These are phyloP conservation scores for Scedosporium aurantiacum DNA, from an alignment of 2,329 filamentous ascomycete species.

Conservation along the genomic window DNA sequence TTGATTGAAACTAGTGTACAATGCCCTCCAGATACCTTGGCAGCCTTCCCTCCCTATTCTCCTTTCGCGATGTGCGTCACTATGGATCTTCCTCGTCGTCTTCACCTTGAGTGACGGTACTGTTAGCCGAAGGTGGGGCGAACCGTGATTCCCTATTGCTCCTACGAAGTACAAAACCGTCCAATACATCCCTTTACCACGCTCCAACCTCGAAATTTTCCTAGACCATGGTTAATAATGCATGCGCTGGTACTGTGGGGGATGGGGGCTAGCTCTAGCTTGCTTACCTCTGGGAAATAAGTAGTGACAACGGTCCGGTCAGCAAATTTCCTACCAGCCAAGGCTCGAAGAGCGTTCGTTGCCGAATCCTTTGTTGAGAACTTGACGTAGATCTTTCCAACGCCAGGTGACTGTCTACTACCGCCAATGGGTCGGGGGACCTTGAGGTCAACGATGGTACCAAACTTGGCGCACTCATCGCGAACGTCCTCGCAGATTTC, in stretches of 20 bases:
- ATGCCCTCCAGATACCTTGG: not conserved
- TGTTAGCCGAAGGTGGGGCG: too few species aligned
- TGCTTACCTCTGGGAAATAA: constrained; percentile 79
- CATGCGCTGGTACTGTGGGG: not conserved
- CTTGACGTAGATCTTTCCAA: constrained; percentile 97
- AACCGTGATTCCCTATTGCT: too few species aligned
- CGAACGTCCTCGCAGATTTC: constrained; percentile 94
- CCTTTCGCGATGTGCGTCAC: not conserved
- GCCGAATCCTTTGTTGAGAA: constrained; percentile 70
- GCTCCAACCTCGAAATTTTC: constrained; percentile 91
- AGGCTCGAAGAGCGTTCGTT: constrained; percentile 72
- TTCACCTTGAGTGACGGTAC: too few species aligned
- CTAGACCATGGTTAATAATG: constrained; percentile 32
- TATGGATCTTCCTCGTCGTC: too few species aligned
- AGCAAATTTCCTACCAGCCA: constrained; percentile 91
- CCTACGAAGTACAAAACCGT: too few species aligned
- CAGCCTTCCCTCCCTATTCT: not conserved
- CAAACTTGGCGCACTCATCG: constrained; percentile 90
- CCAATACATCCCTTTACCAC: constrained; percentile 46
- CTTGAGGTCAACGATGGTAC: constrained; percentile 77
- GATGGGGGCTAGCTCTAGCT: not conserved
- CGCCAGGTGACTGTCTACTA: constrained; percentile 72
- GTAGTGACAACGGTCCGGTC: constrained; percentile 94
- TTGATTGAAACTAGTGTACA: constrained; percentile 2
- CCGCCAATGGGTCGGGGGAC: constrained; percentile 79